Base-by-base conservation (phyloP, 306 rosid genomes). In the Prosopis cineraria region DNA sequence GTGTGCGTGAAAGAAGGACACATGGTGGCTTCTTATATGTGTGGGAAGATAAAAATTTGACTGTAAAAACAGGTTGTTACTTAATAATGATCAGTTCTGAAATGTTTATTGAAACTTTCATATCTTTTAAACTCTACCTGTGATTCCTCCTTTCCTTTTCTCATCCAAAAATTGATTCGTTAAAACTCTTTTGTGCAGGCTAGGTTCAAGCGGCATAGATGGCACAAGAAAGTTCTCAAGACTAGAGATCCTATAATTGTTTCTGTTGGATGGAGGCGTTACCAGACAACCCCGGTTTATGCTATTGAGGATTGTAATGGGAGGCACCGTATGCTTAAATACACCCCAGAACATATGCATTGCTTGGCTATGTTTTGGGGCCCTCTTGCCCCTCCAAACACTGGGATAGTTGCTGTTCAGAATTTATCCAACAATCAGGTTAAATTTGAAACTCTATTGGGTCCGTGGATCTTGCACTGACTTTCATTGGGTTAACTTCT, bases 201-300 rank as follows among this genome's bases (percentile, higher is more conserved):
- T 27, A 91, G 93, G 86, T 75, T 95, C 75, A 95, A 95, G 85
- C 86, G 97, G 62, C 99, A 95, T 76, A 86, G 99, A 71, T 95
- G 98, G 98, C 96, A 95, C 84, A 91, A 91, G 76, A 91, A 92
- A 82, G 95, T 95, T 52, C 84, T 95, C 71, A 95, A 95, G 87
- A 89, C 91, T 19, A 89, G 93, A 78, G 99, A 95, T 50, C 99
- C 98, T 59, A 83, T 95, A 70, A 86, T 91, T 84, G 87, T 95
- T 73, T 95, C 99, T 72, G 80, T 88, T 78, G 97, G 99, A 80
- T 95, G 99, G 99, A 91, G 99, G 78, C 97, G 98, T 47, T 95
- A 92, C 84, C 99, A 95, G 83, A 95, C 97, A 64, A 86, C 86
- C 48, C 99, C 97, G 60, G 83, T 95, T 82, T 95, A 93, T 86